Conservation (phyloP, 2,329 filamentous ascomycete genomes). For the Albophoma yamanashiensis region DNA sequence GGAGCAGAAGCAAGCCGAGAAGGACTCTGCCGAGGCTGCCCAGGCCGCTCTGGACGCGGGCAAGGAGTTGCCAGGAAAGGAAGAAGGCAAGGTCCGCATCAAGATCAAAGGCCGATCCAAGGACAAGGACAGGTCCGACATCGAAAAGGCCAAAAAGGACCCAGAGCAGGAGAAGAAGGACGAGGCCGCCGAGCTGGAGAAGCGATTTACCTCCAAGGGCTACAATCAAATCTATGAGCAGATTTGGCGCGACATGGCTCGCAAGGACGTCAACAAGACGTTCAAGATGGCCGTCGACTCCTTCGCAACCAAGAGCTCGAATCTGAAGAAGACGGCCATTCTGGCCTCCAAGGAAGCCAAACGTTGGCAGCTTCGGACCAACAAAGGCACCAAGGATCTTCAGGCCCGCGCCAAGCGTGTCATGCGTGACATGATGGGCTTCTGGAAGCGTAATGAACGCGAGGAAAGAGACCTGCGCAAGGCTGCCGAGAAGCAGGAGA, state of each 20-base stretch:
- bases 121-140: conserved; percentile 31
- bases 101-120: conserved; percentile 46
- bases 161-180: conserved; percentile 43
- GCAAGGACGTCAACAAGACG: conserved; percentile 89
- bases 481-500: conserved; percentile 87
- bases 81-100: conserved; percentile 51
- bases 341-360: conserved; percentile 95
- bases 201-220: conserved; percentile 74
- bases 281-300: conserved; percentile 82
- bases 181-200: conserved; percentile 43
- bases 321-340: conserved; percentile 94
- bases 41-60: conserved; percentile 76
- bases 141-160: conserved; percentile 27
- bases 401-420: conserved; percentile 94
- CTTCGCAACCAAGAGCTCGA: conserved; percentile 79
- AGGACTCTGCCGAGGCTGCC: conserved; percentile 74
- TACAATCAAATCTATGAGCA: conserved; percentile 97
- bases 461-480: conserved; percentile 93
- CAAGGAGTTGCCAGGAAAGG: conserved; percentile 53
- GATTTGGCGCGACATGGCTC: conserved; percentile 89
- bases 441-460: conserved; percentile 98
- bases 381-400: conserved; percentile 97
- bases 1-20: conserved; percentile 72
- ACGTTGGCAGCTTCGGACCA: conserved; percentile 92
- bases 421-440: conserved; percentile 99